A percentile compares a stretch with the other conserved stretches of the same genome.
Conservation (phyloP, 352 stramenopile genomes). For the Peronospora belbahrii region DNA sequence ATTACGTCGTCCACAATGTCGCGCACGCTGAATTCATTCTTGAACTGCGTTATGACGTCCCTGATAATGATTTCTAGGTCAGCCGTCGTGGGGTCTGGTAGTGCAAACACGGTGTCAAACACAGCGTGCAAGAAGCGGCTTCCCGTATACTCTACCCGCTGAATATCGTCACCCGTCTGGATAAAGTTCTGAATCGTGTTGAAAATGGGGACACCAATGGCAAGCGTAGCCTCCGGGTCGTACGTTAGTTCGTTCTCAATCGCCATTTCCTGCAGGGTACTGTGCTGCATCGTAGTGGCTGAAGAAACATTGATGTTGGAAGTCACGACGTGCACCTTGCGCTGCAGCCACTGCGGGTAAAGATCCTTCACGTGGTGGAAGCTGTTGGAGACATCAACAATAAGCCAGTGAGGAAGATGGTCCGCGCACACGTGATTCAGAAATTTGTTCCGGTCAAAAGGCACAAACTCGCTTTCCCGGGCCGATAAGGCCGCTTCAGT, state of each 20-base stretch:
- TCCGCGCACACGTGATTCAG: constrained; percentile 74
- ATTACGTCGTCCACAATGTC: constrained; percentile 91
- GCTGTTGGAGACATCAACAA: constrained; percentile 92
- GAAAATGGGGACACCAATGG: constrained; percentile 88
- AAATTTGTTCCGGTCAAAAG: constrained; percentile 65
- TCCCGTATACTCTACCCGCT: constrained; percentile 86
- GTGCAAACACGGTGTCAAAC: constrained; percentile 41
- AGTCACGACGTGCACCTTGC: constrained; percentile 90
- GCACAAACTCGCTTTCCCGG: constrained; percentile 25
- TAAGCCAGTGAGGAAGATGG: constrained; percentile 88
- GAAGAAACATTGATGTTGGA: constrained; percentile 88
- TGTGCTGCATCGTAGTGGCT: constrained; percentile 59
- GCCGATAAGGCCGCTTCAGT: constrained; percentile 31
- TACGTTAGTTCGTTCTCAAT: constrained; percentile 87
- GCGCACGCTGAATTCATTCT: constrained; percentile 39
- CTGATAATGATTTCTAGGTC: constrained; percentile 65
- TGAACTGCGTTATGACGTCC: constrained; percentile 50
- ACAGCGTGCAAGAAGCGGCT: constrained; percentile 83
- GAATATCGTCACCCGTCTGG: constrained; percentile 88
- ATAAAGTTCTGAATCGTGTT: constrained; percentile 90
- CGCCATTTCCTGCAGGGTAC: constrained; percentile 58
- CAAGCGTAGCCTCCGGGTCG: constrained; percentile 69
- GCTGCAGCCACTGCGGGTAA: constrained; percentile 86
- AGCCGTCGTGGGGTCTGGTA: constrained; percentile 18
- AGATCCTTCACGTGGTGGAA: constrained; percentile 64